These are phyloP conservation scores for Calonectria henricotiae DNA, from an alignment of 2,329 filamentous ascomycete species.

Conservation along the genomic window DNA sequence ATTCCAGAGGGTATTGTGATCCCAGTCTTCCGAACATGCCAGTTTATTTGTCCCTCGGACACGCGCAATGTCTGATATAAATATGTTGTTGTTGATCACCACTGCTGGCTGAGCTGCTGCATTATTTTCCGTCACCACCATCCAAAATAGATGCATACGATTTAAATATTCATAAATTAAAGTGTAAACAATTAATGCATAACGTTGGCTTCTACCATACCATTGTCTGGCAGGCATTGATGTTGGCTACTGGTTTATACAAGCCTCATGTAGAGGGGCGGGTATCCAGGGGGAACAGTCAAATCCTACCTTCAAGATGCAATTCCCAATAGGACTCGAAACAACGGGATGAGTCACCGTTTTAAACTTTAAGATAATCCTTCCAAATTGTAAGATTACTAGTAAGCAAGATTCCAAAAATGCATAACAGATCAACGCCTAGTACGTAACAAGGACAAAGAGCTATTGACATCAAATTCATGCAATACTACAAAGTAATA, in stretches of 20 bases:
- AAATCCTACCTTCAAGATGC: not conserved
- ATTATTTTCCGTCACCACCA: no score
- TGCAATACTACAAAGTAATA: constrained; percentile 6
- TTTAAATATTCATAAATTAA: no score
- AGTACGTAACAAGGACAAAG: not conserved
- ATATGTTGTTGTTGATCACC: not conserved
- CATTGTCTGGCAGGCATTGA: no score
- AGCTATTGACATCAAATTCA: not conserved
- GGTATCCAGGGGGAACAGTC: constrained; percentile 2
- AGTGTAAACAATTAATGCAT: no score
- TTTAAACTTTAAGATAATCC: not conserved
- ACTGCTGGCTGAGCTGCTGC: not conserved
- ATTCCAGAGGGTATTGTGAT: no score
- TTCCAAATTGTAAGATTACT: not conserved
- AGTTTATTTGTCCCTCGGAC: not conserved
- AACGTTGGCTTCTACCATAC: no score
- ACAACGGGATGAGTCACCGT: not conserved
- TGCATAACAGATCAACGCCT: constrained; percentile 1
- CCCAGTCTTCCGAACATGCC: no score
- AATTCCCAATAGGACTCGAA: not conserved
- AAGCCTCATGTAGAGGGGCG: not conserved
- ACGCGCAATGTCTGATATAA: no score
- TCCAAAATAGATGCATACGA: no score
- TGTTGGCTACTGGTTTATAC: not conserved
- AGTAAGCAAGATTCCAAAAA: not conserved